These are phyloP conservation scores for Coemansia sp. DNA, from an alignment of 192 early-diverging fungal species.

Conservation along the genomic window DNA sequence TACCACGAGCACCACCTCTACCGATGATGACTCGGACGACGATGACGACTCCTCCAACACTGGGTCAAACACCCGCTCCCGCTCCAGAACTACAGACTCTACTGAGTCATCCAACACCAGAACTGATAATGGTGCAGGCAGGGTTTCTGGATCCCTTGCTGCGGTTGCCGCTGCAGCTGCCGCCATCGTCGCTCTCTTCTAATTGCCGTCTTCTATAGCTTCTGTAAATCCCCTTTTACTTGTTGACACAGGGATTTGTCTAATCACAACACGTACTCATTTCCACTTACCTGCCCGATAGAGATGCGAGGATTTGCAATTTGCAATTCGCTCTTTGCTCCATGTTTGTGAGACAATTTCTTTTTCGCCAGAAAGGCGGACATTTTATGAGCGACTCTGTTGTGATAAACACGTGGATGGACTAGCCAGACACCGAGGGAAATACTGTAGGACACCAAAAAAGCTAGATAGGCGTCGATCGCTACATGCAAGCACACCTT, in stretches of 20 bases:
- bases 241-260: background rate
- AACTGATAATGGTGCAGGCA: background rate
- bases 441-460: background rate
- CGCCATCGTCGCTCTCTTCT: background rate
- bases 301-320: background rate
- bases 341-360: no score
- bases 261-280: background rate
- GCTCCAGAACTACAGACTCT: background rate
- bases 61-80: background rate
- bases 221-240: background rate
- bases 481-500: background rate
- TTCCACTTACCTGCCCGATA: background rate
- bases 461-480: background rate
- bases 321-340: background rate
- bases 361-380: no score
- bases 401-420: no score
- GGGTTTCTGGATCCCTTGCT: constrained; percentile 6
- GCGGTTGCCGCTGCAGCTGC: constrained; percentile 6
- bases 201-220: background rate
- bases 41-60: background rate
- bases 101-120: background rate
- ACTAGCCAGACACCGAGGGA: background rate
- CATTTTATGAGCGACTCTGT: no score
- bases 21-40: background rate
- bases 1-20: background rate